Evolutionary conservation across 2,329 filamentous ascomycete genomes (phyloP), one percentile per base, ranked within the genome.

Genomic region (Aspergillus sp.): DNA sequence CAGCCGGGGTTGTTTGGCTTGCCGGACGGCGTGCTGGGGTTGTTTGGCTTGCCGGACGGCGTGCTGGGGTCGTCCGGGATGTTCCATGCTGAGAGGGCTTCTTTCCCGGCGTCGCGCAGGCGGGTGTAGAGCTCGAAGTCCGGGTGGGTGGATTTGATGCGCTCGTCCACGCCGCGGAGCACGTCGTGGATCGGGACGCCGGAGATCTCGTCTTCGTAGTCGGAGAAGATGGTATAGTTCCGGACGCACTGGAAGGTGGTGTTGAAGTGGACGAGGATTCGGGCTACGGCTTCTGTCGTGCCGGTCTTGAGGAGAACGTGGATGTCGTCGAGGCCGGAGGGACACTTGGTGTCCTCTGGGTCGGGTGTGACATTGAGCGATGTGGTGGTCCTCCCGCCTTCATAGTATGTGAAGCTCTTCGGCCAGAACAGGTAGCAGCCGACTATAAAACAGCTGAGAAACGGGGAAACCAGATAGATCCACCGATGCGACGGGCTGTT

Each of bases 1-100:
- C 73, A 70, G 50, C 72, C 71, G 48, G 75, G 62, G 52, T 74
- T 75, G 57, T 76, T 74, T 10, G 49, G 60, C 56, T 69, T 70
- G 6, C 64, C 67, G 7, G 50, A 42, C 2, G 63, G 54, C n/a
- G 65, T 62, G 57, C 64, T 70, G 59, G 59, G 64, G 54, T 61
- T 64, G 50, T 69, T 74, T 10, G 49, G 60, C 56, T 69, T 70
- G 6, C 64, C 67, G 7, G 50, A 42, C 2, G 63, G 54, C n/a
- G 65, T 62, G 57, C 64, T 70, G 59, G 59, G 64, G 54, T 61
- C 65, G 50, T 69, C 63, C 4, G 22, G 50, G 16, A 52, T 45
- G 47, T 66, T 60, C 17, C 57, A 52, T 3, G 57, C 46, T 3
- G 17, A n/a, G 5, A 76, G 67, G 4, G 66, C 70, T n/a, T 66